phyloP scores from a whole-genome alignment of 768 basidiomycete genomes.

The Serendipita indica region DNA sequence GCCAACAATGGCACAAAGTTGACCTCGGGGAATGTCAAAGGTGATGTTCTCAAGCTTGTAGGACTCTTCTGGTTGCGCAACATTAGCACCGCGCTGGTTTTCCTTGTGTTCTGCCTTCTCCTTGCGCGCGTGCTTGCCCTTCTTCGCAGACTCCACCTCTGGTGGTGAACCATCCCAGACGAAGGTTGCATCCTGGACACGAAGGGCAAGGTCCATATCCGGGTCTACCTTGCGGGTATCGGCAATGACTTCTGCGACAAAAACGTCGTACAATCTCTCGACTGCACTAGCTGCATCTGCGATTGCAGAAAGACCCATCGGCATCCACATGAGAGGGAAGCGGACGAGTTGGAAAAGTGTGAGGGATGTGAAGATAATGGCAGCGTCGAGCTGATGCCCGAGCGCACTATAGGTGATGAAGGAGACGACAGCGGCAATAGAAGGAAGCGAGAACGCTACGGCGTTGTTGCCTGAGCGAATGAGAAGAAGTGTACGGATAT shows the following conservation, averaged over 20 bases:
- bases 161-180: conserved; percentile 73
- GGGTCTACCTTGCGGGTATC: conserved; percentile 42
- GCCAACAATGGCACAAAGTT: conserved; percentile 75
- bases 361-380: conserved; percentile 69
- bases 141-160: conserved; percentile 24
- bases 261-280: conserved; percentile 62
- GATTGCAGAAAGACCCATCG: conserved; percentile 56
- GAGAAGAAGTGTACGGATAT: conserved; percentile 51
- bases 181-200: conserved; percentile 56
- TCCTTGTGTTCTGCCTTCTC: conserved; percentile 13
- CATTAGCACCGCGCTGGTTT: conserved; percentile 14
- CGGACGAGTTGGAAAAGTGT: conserved; percentile 74
- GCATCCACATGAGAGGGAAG: conserved; percentile 63
- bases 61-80: conserved; percentile 18
- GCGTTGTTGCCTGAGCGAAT: conserved; percentile 53
- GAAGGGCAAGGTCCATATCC: conserved; percentile 45
- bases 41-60: conserved; percentile 55
- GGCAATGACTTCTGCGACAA: conserved; percentile 64
- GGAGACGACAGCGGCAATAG: conserved; percentile 55
- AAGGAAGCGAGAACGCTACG: conserved; percentile 56
- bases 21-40: conserved; percentile 55
- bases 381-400: conserved; percentile 53
- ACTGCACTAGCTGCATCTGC: conserved; percentile 74
- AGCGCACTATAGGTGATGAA: conserved; percentile 48
- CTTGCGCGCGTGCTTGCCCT: conserved; percentile 23